Percentiles rank a stretch among this genome's conserved stretches.
These are phyloP conservation scores for Beauveria asiatica DNA, from an alignment of 2,329 filamentous ascomycete species.

Conservation along the genomic window DNA sequence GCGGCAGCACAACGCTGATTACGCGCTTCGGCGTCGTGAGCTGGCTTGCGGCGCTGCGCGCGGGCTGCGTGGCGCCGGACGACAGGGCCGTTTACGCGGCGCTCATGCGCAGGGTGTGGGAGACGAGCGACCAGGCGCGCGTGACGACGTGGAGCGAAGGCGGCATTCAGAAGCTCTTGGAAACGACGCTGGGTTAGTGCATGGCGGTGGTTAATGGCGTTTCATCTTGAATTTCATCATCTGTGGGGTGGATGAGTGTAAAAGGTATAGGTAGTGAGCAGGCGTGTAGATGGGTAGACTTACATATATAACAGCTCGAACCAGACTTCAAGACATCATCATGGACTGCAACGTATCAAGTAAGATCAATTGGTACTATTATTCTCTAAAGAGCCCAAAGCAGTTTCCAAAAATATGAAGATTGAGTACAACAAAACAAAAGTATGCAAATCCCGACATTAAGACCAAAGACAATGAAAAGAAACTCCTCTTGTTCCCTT, in stretches of 20 bases:
- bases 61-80: constrained; percentile 30
- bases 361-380: background rate
- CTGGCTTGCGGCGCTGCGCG: constrained; percentile 61
- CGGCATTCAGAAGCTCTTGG: constrained; percentile 27
- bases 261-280: background rate
- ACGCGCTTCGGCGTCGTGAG: constrained; percentile 66
- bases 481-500: background rate
- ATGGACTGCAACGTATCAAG: background rate
- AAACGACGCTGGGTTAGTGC: background rate
- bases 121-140: constrained; percentile 58
- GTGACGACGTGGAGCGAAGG: constrained; percentile 58
- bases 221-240: background rate
- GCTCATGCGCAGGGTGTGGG: constrained; percentile 50
- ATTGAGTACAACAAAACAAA: background rate
- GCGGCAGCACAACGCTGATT: constrained; percentile 70
- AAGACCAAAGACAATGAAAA: background rate
- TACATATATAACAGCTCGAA: background rate
- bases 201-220: background rate
- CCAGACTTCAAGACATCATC: background rate
- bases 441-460: background rate
- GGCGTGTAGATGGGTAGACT: background rate
- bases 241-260: too few relatives aligned
- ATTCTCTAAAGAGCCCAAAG: background rate
- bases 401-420: background rate
- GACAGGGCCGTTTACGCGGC: constrained; percentile 42